Evolutionary conservation across 1,139 yeast genomes (phyloP).

Genomic region (Geotrichum histeridarum): DNA sequence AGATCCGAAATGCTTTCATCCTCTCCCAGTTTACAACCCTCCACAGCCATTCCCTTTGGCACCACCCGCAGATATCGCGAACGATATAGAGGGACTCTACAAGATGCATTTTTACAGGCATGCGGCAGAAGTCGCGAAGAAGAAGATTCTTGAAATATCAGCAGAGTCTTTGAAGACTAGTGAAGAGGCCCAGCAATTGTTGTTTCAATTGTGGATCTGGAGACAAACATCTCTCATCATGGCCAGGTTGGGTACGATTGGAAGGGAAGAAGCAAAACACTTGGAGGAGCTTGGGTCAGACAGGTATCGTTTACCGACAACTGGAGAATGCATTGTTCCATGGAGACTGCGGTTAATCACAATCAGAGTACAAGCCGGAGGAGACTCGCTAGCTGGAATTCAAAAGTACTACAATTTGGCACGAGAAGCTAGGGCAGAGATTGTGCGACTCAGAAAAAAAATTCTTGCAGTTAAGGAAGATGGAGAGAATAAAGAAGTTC

Average conservation of each 20-base stretch:
- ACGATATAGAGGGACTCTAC: conserved; percentile 21
- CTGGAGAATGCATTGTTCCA: conserved; percentile 30
- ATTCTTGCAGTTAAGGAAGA: conserved; percentile 21
- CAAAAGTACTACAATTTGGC: conserved; percentile 30
- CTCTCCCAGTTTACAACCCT: conserved; percentile 25
- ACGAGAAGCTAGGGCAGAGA: conserved; percentile 28
- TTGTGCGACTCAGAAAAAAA: background rate
- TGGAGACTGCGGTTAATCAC: conserved; percentile 32
- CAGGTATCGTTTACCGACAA: conserved; percentile 24
- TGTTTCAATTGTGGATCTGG: conserved; percentile 28
- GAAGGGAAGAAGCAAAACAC: conserved; percentile 27
- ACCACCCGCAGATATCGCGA: conserved; percentile 20
- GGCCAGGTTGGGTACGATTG: conserved; percentile 25
- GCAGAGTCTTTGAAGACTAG: conserved; percentile 7
- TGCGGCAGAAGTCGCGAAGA: conserved; percentile 27
- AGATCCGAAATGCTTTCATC: conserved; percentile 26
- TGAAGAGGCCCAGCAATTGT: background rate
- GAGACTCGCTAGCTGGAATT: conserved; percentile 29
- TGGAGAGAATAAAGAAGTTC: conserved; percentile 1
- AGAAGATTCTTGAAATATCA: conserved; percentile 19
- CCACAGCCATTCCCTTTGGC: conserved; percentile 25
- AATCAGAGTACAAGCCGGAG: conserved; percentile 29
- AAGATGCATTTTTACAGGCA: conserved; percentile 24
- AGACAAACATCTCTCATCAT: conserved; percentile 25
- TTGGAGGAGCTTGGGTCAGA: conserved; percentile 28